Percentiles rank a stretch among this genome's conserved stretches.
Evolutionary conservation across 805 yeast species (phyloP).

Genomic region (Suhomyces pyralidae): DNA sequence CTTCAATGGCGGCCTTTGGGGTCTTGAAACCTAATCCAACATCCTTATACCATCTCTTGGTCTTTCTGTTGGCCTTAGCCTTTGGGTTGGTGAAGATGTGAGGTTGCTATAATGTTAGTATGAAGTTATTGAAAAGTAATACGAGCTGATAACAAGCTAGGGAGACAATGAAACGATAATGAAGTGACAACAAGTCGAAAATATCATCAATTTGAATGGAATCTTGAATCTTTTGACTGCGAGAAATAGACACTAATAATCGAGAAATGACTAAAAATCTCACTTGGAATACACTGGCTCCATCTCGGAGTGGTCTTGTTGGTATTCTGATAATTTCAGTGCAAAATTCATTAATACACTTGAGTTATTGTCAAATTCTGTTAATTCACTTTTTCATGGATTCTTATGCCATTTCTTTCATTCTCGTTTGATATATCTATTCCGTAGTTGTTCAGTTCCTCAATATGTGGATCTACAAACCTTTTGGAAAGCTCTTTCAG

Average conservation of each 20-base stretch:
- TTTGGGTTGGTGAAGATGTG: slow-evolving; percentile 99
- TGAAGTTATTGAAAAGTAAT: background rate
- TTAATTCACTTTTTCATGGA: background rate
- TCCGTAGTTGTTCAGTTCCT: background rate
- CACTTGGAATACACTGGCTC: background rate
- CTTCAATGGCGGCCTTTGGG: slow-evolving; percentile 97
- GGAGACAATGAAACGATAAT: background rate
- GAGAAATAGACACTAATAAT: background rate
- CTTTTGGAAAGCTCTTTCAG: slow-evolving; percentile 99
- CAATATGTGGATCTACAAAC: slow-evolving; percentile 49
- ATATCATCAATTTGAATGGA: background rate
- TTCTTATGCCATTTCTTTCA: background rate
- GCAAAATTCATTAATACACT: background rate
- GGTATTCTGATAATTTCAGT: background rate
- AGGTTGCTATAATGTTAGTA: slow-evolving; percentile 82
- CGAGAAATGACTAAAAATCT: background rate
- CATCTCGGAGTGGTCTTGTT: background rate
- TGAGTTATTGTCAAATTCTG: background rate
- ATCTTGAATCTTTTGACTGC: background rate
- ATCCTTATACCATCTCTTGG: slow-evolving; percentile 99
- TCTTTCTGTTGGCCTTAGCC: slow-evolving; percentile 96
- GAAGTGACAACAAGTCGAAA: background rate
- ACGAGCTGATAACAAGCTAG: background rate
- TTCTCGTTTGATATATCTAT: background rate
- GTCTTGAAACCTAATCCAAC: slow-evolving; percentile 99